Conservation (phyloP, 2,329 filamentous ascomycete genomes). For the Thermoascus crustaceus region DNA sequence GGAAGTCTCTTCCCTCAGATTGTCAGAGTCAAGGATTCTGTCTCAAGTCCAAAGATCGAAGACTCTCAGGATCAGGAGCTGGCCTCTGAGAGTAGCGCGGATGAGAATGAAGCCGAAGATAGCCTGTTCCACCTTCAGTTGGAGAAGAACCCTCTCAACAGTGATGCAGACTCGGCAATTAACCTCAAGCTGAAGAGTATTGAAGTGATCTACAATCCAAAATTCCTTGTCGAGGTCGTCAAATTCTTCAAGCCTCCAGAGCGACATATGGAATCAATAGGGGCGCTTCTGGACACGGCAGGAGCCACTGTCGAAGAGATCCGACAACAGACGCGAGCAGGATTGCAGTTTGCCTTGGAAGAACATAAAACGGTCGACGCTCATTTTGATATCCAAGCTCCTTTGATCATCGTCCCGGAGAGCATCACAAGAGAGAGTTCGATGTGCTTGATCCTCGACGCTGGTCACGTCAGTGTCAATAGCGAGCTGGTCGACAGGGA, state of each 20-base stretch:
- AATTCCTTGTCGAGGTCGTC: slow-evolving; percentile 79
- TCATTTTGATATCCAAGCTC: slow-evolving; percentile 88
- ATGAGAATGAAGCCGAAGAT: slow-evolving; percentile 49
- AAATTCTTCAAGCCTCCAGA: slow-evolving; percentile 96
- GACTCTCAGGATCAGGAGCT: slow-evolving; percentile 28
- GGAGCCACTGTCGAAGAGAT: slow-evolving; percentile 93
- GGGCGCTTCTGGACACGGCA: slow-evolving; percentile 87
- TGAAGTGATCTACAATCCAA: slow-evolving; percentile 96
- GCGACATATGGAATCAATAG: slow-evolving; percentile 96
- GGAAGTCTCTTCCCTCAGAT: slow-evolving; percentile 91
- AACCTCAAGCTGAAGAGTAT: slow-evolving; percentile 89
- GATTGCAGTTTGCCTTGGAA: slow-evolving; percentile 89
- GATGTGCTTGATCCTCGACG: slow-evolving; percentile 88
- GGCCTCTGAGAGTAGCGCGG: slow-evolving; percentile 30
- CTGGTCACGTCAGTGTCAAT: slow-evolving; percentile 88
- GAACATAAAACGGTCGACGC: slow-evolving; percentile 98
- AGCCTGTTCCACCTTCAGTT: slow-evolving; percentile 89
- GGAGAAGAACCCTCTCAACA: slow-evolving; percentile 91
- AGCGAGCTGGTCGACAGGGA: slow-evolving; percentile 88
- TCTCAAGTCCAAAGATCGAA: slow-evolving; percentile 43
- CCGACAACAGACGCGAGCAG: slow-evolving; percentile 88
- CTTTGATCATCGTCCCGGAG: slow-evolving; percentile 91
- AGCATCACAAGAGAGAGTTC: slow-evolving; percentile 75
- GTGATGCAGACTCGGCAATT: slow-evolving; percentile 81
- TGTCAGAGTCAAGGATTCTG: slow-evolving; percentile 85